These are phyloP conservation scores for Pleurotus pulmonarius DNA, from an alignment of 768 basidiomycete genomes.

Conservation along the genomic window DNA sequence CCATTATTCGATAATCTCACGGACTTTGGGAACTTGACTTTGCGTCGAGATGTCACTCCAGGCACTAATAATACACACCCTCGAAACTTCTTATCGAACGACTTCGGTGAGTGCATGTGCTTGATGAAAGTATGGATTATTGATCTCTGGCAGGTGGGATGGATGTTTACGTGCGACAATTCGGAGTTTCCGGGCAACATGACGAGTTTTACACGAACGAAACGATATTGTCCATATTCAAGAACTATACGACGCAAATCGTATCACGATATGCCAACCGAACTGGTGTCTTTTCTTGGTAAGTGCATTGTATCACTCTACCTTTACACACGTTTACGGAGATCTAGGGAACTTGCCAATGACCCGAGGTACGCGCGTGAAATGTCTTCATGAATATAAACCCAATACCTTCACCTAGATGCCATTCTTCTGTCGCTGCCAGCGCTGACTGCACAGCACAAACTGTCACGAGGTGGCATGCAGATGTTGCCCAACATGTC, in stretches of 20 bases:
- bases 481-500: constrained; percentile 40
- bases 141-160: constrained; percentile 45
- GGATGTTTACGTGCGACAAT: constrained; percentile 60
- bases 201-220: constrained; percentile 58
- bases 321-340: not conserved
- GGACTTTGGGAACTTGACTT: not conserved
- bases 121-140: constrained; percentile 6
- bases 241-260: constrained; percentile 53
- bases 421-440: constrained; percentile 49
- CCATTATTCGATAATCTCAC: constrained; percentile 15
- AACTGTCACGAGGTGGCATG: constrained; percentile 57
- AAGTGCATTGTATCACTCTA: constrained; percentile 11
- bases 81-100: constrained; percentile 55
- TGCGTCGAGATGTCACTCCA: constrained; percentile 9
- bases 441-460: constrained; percentile 40
- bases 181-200: constrained; percentile 37
- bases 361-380: constrained; percentile 47
- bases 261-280: constrained; percentile 53
- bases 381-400: not conserved
- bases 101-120: constrained; percentile 43
- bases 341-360: constrained; percentile 59
- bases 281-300: constrained; percentile 52
- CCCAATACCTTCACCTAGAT: constrained; percentile 30
- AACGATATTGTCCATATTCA: constrained; percentile 45
- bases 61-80: constrained; percentile 38